phyloP scores from a whole-genome alignment of 192 early-diverging fungal species.

The Coemansia guatemalensis region DNA sequence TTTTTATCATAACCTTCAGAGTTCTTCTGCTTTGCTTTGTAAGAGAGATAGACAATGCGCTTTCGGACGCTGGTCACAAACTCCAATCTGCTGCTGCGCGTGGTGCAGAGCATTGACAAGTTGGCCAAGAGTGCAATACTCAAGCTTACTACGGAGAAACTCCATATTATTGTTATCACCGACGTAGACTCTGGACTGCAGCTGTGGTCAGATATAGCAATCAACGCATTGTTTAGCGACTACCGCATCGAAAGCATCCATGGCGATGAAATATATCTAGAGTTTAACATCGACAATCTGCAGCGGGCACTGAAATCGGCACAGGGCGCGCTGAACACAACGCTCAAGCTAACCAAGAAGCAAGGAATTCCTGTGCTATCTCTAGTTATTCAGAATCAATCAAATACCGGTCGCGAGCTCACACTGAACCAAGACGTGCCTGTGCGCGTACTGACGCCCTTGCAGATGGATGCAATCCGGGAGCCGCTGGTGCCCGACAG shows the following conservation, averaged over 20 bases:
- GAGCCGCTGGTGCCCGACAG: slow-evolving; percentile 61
- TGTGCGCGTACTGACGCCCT: slow-evolving; percentile 53
- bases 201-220: slow-evolving; percentile 63
- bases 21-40: background rate
- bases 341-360: slow-evolving; percentile 67
- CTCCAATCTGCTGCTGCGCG: slow-evolving; percentile 40
- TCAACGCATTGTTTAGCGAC: slow-evolving; percentile 63
- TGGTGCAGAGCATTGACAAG: slow-evolving; percentile 65
- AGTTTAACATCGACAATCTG: slow-evolving; percentile 66
- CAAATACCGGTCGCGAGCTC: slow-evolving; percentile 24
- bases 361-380: slow-evolving; percentile 30
- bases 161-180: slow-evolving; percentile 65
- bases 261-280: slow-evolving; percentile 72
- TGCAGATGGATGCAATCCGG: slow-evolving; percentile 58
- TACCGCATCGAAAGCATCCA: slow-evolving; percentile 65
- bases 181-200: slow-evolving; percentile 65
- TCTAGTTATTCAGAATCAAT: slow-evolving; percentile 37
- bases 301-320: slow-evolving; percentile 63
- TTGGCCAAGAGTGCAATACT: slow-evolving; percentile 66
- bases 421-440: slow-evolving; percentile 63
- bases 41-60: slow-evolving; percentile 17
- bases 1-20: background rate
- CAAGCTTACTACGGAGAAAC: slow-evolving; percentile 60
- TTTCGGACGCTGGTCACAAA: slow-evolving; percentile 33
- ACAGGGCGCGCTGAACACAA: slow-evolving; percentile 55